Evolutionary conservation across 2,329 filamentous ascomycete genomes (phyloP).

Genomic region (Colletotrichum sp.): DNA sequence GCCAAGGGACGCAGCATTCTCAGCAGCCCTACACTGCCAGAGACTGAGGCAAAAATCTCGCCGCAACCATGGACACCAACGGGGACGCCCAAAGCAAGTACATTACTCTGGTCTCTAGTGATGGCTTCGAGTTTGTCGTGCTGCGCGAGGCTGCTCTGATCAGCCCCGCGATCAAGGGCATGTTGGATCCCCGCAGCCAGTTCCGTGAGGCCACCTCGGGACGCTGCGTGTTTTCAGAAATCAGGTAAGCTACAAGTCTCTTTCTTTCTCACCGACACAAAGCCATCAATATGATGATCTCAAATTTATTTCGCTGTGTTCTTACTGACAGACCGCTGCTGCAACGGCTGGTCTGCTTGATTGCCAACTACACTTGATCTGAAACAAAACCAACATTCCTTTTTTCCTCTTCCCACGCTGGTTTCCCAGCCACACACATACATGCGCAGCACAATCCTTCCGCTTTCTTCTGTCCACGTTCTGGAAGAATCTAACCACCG

Average conservation of each 20-base stretch:
- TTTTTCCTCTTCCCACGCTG: neutral
- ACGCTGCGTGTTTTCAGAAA: slow-evolving; percentile 72
- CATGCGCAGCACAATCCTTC: neutral
- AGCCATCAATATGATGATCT: slow-evolving; percentile 21
- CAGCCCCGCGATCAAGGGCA: slow-evolving; percentile 75
- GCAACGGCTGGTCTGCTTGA: slow-evolving; percentile 51
- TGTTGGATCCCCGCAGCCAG: slow-evolving; percentile 72
- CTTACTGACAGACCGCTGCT: slow-evolving; percentile 50
- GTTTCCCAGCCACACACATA: slow-evolving; percentile 6
- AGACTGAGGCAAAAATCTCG: neutral
- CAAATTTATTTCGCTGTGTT: slow-evolving; percentile 42
- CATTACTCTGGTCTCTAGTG: slow-evolving; percentile 76
- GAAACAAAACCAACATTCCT: slow-evolving; percentile 40
- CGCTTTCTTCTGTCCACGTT: neutral
- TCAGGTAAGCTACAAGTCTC: slow-evolving; percentile 62
- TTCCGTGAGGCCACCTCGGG: slow-evolving; percentile 70
- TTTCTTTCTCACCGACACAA: neutral
- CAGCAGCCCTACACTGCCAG: neutral
- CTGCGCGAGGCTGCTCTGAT: slow-evolving; percentile 72
- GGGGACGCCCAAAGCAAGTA: slow-evolving; percentile 60
- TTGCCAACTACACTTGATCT: slow-evolving; percentile 69
- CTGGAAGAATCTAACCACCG: slow-evolving; percentile 23
- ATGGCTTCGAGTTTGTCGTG: slow-evolving; percentile 79
- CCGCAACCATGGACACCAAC: neutral
- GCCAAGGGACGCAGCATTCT: neutral